phyloP scores from a whole-genome alignment of 177 flowering plant species.

The Vitis hybrid region DNA sequence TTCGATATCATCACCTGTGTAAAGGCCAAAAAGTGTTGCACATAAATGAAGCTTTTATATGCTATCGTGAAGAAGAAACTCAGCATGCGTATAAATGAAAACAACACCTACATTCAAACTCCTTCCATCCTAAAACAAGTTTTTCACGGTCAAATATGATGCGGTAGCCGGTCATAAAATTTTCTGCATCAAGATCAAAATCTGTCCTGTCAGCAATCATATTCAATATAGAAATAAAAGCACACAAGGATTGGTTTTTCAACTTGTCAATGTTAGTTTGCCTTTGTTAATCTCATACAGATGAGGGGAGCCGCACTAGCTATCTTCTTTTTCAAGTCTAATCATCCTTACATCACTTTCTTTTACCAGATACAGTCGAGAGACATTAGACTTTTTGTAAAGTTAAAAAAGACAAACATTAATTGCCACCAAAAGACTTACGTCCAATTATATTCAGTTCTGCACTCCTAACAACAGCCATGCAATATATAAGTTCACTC shows the following conservation, averaged over 20 bases:
- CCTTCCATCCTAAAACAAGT: conserved; percentile 60
- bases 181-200: conserved; percentile 37
- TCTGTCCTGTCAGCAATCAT: conserved; percentile 5
- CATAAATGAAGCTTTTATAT: not conserved
- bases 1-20: conserved; percentile 40
- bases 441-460: conserved; percentile 60
- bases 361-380: not conserved
- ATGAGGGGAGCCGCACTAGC: not conserved
- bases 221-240: not conserved
- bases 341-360: not conserved
- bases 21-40: not conserved
- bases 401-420: not conserved
- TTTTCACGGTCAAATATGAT: conserved; percentile 60
- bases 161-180: conserved; percentile 65
- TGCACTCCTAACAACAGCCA: conserved; percentile 52
- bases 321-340: not conserved
- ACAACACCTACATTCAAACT: conserved; percentile 43
- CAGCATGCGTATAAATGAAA: not conserved
- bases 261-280: not conserved
- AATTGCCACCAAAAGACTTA: conserved; percentile 26
- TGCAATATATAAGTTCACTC: conserved; percentile 48
- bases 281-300: not conserved
- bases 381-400: too few species aligned
- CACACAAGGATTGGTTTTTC: not conserved
- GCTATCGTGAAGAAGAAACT: not conserved